Evolutionary conservation across 2,329 filamentous ascomycete species (phyloP).

Genomic region (Trichoderma harzianum): DNA sequence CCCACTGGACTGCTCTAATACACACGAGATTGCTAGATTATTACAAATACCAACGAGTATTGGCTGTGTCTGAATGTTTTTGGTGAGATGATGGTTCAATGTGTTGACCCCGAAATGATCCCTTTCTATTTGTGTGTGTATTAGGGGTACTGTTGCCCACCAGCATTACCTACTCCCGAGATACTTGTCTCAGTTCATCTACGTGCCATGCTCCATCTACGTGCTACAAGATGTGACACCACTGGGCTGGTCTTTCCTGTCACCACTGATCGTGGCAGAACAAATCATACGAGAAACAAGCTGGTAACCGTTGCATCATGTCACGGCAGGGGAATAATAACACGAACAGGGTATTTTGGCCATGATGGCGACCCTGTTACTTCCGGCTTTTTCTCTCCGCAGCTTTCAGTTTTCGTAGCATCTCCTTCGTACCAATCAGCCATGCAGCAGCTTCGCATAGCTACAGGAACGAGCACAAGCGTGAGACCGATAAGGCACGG

Average conservation of each 20-base stretch:
- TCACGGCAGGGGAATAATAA: not conserved
- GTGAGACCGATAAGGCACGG: not conserved
- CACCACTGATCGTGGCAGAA: not conserved
- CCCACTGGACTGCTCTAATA: not conserved
- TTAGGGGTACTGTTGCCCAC: not conserved
- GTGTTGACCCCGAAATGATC: not conserved
- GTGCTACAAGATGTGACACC: not conserved
- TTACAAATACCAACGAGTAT: not conserved
- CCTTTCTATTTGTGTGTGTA: not conserved
- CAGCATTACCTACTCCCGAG: not conserved
- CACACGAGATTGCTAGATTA: not conserved
- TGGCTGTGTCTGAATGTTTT: not conserved
- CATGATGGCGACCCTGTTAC: not conserved
- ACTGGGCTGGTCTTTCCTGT: not conserved
- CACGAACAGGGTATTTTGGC: not conserved
- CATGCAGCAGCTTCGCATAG: not conserved
- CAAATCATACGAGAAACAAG: not conserved
- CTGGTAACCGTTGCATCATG: not conserved
- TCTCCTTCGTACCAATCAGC: not conserved
- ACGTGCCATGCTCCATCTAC: not conserved
- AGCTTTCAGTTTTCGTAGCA: not conserved
- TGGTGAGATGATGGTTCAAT: not conserved
- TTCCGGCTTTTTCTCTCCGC: not conserved
- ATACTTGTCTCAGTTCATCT: not conserved
- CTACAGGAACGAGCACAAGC: not conserved